Base-by-base conservation (phyloP, 805 yeast genomes). In the Saccharomyces eubayanus region DNA sequence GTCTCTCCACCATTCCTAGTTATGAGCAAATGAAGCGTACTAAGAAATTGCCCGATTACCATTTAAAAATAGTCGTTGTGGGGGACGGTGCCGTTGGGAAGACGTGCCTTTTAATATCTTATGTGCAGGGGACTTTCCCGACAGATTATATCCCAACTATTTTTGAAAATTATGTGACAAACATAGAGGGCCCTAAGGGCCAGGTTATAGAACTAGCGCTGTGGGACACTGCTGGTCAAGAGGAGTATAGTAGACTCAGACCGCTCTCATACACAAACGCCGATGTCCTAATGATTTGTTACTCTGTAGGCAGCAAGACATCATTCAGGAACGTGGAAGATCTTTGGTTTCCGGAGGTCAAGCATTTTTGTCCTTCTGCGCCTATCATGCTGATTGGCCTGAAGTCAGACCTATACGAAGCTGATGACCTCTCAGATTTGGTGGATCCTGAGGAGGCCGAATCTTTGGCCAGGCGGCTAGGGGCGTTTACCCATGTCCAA, bases 21-120 rank as follows among this genome's bases (percentile, higher is more conserved):
- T 68, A 60, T 51, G 67, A 65, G 36, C 57, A 65, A 16, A 64
- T 61, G 36, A 55, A 63, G 28, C 56, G 51, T 40, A 45, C 51
- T 2, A 62, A 64, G 31, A 61, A 59, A 48, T 56, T 61, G 47
- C 62, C 77, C 0, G 75, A 75, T 51, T 64, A 68, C 43, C 74
- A 71, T 49, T 61, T 77, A 47, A 87, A 87, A 64, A 72, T 87
- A 5, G 95, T 89, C 11, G 86, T 86, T 28, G 94, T 89, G 9
- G 96, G 96, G 6, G 96, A 89, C 68, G 90, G 92, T 62, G 91
- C 89, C 16, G 85, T 94, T 66, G 96, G 96, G n/a, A 89, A 89
- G 67, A 89, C 96, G 0, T 85, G 91, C 62, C 68, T 89, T 60
- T 64, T 87, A 54, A 72, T 76, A 30, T 71, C 87, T 20, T 89